These are phyloP conservation scores for Yamadazyma kitorensis DNA, from an alignment of 805 yeast species.

Conservation along the genomic window DNA sequence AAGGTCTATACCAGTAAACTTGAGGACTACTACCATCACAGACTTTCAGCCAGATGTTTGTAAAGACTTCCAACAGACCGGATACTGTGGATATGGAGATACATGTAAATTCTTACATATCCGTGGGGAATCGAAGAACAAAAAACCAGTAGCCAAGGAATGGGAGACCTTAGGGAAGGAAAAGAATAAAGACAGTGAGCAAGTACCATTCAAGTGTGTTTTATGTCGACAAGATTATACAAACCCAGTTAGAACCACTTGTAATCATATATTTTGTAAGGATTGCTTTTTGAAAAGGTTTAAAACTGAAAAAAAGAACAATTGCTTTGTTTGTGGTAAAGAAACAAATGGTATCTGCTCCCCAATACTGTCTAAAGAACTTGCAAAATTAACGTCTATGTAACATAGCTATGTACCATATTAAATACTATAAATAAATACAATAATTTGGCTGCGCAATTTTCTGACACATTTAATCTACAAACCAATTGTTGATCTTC, in stretches of 20 bases:
- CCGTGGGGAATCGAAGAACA: constrained; percentile 78
- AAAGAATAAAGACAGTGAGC: constrained; percentile 6
- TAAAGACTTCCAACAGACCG: constrained; percentile 86
- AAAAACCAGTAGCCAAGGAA: constrained; percentile 61
- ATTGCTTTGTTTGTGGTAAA: constrained; percentile 56
- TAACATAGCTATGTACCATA: background rate
- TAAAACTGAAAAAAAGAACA: constrained; percentile 34
- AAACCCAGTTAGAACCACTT: constrained; percentile 55
- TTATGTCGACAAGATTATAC: constrained; percentile 56
- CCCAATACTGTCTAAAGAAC: constrained; percentile 24
- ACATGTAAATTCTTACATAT: constrained; percentile 92
- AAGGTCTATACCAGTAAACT: constrained; percentile 34
- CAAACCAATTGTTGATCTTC: too few species aligned
- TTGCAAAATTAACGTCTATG: constrained; percentile 1
- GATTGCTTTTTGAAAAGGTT: constrained; percentile 52
- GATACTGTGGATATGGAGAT: constrained; percentile 97
- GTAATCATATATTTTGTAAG: constrained; percentile 66
- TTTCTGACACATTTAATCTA: too few species aligned
- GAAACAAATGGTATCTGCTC: constrained; percentile 60
- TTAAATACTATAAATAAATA: background rate
- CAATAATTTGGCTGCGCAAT: too few species aligned
- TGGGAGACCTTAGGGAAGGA: constrained; percentile 53
- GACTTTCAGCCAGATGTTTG: constrained; percentile 95
- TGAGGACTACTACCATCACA: constrained; percentile 63
- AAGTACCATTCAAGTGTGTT: constrained; percentile 58